Conservation (phyloP, 768 basidiomycete genomes). For the Antrodiella citrinella region DNA sequence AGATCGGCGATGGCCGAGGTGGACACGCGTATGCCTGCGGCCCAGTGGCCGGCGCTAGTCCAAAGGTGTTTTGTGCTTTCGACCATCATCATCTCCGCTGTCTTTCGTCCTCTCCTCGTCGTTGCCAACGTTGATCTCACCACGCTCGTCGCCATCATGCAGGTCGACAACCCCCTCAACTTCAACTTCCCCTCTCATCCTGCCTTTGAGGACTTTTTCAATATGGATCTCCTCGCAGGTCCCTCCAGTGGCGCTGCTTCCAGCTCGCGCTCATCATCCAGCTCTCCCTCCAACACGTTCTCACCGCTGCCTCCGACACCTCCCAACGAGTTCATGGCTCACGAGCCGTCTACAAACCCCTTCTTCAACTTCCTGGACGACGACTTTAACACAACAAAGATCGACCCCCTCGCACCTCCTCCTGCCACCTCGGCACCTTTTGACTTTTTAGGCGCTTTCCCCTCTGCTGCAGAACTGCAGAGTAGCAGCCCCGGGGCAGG, state of each 20-base stretch:
- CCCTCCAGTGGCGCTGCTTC: constrained; percentile 12
- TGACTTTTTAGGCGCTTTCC: constrained; percentile 34
- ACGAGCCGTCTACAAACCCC: constrained; percentile 12
- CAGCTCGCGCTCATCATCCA: constrained; percentile 18
- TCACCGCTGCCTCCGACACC: constrained; percentile 19
- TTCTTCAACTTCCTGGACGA: constrained; percentile 24
- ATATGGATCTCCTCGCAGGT: constrained; percentile 48
- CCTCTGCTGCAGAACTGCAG: constrained; percentile 8
- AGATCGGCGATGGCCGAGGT: neutral
- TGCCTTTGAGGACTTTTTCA: constrained; percentile 57
- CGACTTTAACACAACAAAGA: constrained; percentile 17
- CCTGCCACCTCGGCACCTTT: constrained; percentile 21
- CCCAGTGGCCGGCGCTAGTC: neutral
- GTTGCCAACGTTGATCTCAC: constrained; percentile 3
- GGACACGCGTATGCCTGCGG: neutral
- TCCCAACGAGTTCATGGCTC: constrained; percentile 15
- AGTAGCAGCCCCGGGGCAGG: constrained; percentile 23
- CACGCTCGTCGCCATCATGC: constrained; percentile 23
- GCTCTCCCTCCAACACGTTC: constrained; percentile 20
- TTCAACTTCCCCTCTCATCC: constrained; percentile 18
- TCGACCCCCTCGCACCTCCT: constrained; percentile 17
- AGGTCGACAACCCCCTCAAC: constrained; percentile 32
- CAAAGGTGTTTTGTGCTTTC: neutral
- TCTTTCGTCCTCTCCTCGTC: constrained; percentile 7
- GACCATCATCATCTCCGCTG: neutral